Evolutionary conservation across 805 yeast genomes (phyloP).

Genomic region (Kuraishia molischiana): DNA sequence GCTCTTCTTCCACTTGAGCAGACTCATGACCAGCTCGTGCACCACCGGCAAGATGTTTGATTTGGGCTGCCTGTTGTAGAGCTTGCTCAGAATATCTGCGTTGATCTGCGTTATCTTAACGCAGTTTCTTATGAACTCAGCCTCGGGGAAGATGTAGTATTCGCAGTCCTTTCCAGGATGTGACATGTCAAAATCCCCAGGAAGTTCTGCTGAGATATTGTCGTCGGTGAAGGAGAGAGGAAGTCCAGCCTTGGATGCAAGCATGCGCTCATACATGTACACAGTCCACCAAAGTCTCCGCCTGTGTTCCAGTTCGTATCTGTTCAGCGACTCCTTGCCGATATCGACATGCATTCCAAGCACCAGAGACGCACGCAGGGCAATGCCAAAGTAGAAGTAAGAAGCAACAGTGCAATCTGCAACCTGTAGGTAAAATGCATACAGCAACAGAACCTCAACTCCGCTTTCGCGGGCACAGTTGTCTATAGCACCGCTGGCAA

Average conservation of each 20-base stretch:
- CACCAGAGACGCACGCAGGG: slow-evolving; percentile 60
- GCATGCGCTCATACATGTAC: slow-evolving; percentile 48
- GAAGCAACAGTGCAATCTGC: slow-evolving; percentile 81
- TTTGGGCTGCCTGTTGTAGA: slow-evolving; percentile 69
- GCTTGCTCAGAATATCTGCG: slow-evolving; percentile 57
- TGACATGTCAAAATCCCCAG: slow-evolving; percentile 60
- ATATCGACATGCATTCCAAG: slow-evolving; percentile 80
- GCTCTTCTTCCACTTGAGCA: slow-evolving; percentile 57
- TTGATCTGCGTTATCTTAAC: slow-evolving; percentile 73
- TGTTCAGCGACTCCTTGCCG: slow-evolving; percentile 46
- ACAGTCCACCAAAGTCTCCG: slow-evolving; percentile 30
- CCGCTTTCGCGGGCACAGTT: slow-evolving; percentile 74
- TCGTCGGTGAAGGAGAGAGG: slow-evolving; percentile 75
- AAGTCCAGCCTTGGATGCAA: slow-evolving; percentile 73
- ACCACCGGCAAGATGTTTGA: slow-evolving; percentile 69
- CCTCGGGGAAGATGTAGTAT: slow-evolving; percentile 67
- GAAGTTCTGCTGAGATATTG: slow-evolving; percentile 70
- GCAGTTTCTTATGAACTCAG: slow-evolving; percentile 68
- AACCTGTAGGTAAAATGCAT: slow-evolving; percentile 74
- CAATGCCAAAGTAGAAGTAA: slow-evolving; percentile 71
- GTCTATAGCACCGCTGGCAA: slow-evolving; percentile 73
- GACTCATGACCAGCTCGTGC: slow-evolving; percentile 55
- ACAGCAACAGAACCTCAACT: slow-evolving; percentile 61
- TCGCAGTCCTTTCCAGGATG: slow-evolving; percentile 50
- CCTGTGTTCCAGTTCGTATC: slow-evolving; percentile 45